phyloP scores from a whole-genome alignment of 768 basidiomycete genomes.

The Serendipita vermifera region DNA sequence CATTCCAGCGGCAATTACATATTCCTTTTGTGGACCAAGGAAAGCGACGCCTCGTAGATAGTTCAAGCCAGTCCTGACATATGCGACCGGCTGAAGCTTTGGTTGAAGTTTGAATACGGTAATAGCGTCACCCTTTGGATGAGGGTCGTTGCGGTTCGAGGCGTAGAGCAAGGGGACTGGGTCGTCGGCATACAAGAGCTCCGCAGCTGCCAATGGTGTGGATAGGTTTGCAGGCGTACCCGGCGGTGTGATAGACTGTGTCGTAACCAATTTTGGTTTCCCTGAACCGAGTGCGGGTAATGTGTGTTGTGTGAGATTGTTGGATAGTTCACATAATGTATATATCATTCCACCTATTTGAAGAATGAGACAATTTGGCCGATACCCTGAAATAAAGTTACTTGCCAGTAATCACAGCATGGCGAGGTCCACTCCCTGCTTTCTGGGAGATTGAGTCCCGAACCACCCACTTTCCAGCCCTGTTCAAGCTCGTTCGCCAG shows the following conservation, averaged over 20 bases:
- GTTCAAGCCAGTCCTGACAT: slow-evolving; percentile 54
- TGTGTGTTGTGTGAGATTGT: slow-evolving; percentile 26
- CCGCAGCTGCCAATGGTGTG: slow-evolving; percentile 38
- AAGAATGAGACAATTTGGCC: slow-evolving; percentile 2
- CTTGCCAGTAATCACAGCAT: slow-evolving; percentile 52
- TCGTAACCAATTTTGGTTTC: background rate
- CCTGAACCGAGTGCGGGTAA: background rate
- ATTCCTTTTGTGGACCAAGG: slow-evolving; percentile 32
- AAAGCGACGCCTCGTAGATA: slow-evolving; percentile 62
- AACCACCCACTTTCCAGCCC: slow-evolving; percentile 36
- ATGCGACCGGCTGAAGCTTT: slow-evolving; percentile 26
- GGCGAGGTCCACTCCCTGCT: slow-evolving; percentile 56
- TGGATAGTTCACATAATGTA: slow-evolving; percentile 53
- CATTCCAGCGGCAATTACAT: slow-evolving; percentile 51
- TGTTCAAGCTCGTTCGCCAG: slow-evolving; percentile 32
- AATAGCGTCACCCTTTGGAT: slow-evolving; percentile 56
- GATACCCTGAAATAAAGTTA: slow-evolving; percentile 8
- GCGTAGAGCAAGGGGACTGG: slow-evolving; percentile 46
- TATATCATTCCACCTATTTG: slow-evolving; percentile 46
- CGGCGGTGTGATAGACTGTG: background rate
- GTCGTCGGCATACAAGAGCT: slow-evolving; percentile 45
- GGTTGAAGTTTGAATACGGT: slow-evolving; percentile 36
- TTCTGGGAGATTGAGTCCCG: slow-evolving; percentile 35
- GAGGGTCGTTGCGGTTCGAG: slow-evolving; percentile 63
- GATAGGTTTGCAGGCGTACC: background rate